These are phyloP conservation scores for Nematocida sp. DNA, from an alignment of 371 early-diverging fungal genomes.

Conservation along the genomic window DNA sequence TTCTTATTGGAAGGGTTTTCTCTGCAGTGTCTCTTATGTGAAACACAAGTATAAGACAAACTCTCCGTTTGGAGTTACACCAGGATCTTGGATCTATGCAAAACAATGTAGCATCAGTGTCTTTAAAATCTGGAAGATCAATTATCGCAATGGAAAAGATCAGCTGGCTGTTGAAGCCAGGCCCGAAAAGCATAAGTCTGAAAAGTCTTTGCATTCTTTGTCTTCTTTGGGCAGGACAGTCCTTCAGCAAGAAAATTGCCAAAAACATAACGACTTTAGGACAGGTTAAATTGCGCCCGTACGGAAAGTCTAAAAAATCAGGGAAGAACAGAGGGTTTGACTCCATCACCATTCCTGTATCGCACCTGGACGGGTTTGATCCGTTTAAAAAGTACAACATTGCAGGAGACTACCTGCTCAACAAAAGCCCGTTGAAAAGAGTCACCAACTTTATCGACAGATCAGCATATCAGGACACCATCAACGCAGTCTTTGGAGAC, in stretches of 20 bases:
- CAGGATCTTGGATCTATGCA: too few relatives aligned
- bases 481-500: constrained; percentile 15
- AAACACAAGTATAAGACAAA: too few relatives aligned
- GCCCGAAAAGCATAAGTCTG: too few relatives aligned
- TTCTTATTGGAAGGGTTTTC: too few relatives aligned
- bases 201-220: background rate
- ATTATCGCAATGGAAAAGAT: too few relatives aligned
- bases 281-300: background rate
- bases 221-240: background rate
- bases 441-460: background rate
- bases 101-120: too few relatives aligned
- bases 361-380: constrained; percentile 30
- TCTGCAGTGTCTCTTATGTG: too few relatives aligned
- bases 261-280: background rate
- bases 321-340: background rate
- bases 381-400: constrained; percentile 27
- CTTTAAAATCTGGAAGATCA: too few relatives aligned
- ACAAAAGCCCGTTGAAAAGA: background rate
- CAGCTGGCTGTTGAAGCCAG: too few relatives aligned
- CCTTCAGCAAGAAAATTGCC: background rate
- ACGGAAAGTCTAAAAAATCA: background rate
- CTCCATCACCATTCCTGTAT: too few relatives aligned
- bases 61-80: too few relatives aligned
- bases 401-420: constrained; percentile 1
- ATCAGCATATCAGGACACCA: background rate